Evolutionary conservation across 2,329 filamentous ascomycete genomes (phyloP).

Genomic region (Fonsecaea pedrosoi): DNA sequence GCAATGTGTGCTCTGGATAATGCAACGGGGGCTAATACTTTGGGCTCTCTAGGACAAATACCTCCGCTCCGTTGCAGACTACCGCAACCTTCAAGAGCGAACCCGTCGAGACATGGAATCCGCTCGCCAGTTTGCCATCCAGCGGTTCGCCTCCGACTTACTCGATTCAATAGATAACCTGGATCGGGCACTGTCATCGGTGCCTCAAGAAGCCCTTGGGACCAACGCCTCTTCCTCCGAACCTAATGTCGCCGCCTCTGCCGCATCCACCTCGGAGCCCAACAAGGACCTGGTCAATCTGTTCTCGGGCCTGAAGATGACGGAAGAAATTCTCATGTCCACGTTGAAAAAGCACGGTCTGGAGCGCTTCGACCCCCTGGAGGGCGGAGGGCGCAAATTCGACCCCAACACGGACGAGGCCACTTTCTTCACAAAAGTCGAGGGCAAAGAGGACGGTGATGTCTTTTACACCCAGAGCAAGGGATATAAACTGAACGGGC

Average conservation of each 20-base stretch:
- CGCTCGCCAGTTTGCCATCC: conserved; percentile 91
- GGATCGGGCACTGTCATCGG: conserved; percentile 84
- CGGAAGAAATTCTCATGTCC: conserved; percentile 82
- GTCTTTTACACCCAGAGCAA: conserved; percentile 95
- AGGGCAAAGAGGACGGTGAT: conserved; percentile 85
- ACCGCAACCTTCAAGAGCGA: conserved; percentile 96
- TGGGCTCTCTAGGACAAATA: conserved; percentile 77
- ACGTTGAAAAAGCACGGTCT: conserved; percentile 94
- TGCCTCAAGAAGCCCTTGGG: conserved; percentile 75
- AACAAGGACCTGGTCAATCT: conserved; percentile 79
- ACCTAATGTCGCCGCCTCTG: conserved; percentile 49
- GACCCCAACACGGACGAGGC: conserved; percentile 97
- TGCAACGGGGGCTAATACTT: not conserved
- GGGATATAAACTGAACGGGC: conserved; percentile 91
- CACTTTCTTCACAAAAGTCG: conserved; percentile 88
- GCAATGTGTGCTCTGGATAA: not conserved
- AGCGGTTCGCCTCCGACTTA: conserved; percentile 91
- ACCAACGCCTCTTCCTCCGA: conserved; percentile 37
- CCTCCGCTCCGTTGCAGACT: conserved; percentile 91
- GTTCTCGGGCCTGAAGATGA: conserved; percentile 93
- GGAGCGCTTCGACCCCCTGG: conserved; percentile 79
- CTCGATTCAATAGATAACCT: conserved; percentile 97
- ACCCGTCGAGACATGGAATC: conserved; percentile 87
- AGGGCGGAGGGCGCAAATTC: conserved; percentile 77
- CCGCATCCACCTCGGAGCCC: conserved; percentile 46